Percentiles rank a stretch among this genome's conserved stretches.
Evolutionary conservation across 2,329 filamentous ascomycete genomes (phyloP).

Genomic region (Clonostachys rhizophaga): DNA sequence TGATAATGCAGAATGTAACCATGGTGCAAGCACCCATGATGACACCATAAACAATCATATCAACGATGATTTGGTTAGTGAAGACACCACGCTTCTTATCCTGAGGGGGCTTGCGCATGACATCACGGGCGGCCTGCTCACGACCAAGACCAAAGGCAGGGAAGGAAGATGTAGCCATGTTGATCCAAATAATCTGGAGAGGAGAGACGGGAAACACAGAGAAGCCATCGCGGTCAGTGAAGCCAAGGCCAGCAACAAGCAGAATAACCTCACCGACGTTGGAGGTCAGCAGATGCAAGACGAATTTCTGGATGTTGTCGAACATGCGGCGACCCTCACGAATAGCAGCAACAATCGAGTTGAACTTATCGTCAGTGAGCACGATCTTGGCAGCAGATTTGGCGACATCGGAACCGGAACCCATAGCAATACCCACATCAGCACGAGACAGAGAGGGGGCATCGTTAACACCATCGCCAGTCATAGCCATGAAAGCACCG

Average conservation of each 20-base stretch:
- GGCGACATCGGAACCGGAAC: slow-evolving; percentile 64
- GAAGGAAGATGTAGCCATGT: slow-evolving; percentile 85
- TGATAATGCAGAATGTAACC: slow-evolving; percentile 60
- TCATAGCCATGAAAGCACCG: slow-evolving; percentile 64
- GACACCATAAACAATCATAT: slow-evolving; percentile 75
- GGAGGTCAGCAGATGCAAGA: slow-evolving; percentile 72
- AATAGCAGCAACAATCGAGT: slow-evolving; percentile 66
- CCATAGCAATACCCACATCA: slow-evolving; percentile 71
- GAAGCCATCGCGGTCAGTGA: slow-evolving; percentile 65
- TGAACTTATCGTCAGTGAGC: slow-evolving; percentile 69
- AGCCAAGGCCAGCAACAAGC: slow-evolving; percentile 74
- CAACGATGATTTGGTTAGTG: slow-evolving; percentile 70
- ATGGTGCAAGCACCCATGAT: slow-evolving; percentile 70
- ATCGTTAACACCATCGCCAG: slow-evolving; percentile 69
- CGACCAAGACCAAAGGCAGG: slow-evolving; percentile 86
- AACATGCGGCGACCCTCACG: slow-evolving; percentile 68
- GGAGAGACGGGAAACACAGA: slow-evolving; percentile 85
- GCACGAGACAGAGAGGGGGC: slow-evolving; percentile 62
- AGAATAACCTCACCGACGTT: slow-evolving; percentile 83
- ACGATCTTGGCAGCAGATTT: slow-evolving; percentile 67
- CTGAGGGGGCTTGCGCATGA: slow-evolving; percentile 78
- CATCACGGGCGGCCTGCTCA: slow-evolving; percentile 68
- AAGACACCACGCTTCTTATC: slow-evolving; percentile 66
- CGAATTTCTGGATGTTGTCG: slow-evolving; percentile 74
- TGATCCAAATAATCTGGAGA: slow-evolving; percentile 89